Base-by-base conservation (phyloP, 768 basidiomycete genomes). In the Rhizopogon sp. region DNA sequence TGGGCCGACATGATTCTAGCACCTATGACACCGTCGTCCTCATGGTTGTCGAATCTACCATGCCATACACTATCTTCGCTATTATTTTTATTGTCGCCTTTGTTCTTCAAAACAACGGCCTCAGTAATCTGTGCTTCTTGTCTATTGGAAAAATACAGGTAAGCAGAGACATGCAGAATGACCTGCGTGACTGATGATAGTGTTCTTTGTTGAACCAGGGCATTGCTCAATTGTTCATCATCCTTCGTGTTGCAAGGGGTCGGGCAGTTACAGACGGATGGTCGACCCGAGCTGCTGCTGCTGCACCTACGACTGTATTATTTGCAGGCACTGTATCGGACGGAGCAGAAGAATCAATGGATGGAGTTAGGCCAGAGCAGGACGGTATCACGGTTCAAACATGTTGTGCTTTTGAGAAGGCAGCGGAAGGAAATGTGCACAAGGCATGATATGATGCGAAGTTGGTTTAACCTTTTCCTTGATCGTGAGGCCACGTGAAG, bases 41-140 rank as follows among this genome's bases (percentile, higher is more conserved):
- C 17, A 73, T 76, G 65, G 52, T 74, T 17, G 55, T 76, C 54
- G 74, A 76, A 50, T 71, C 68, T 10, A 71, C 74, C 2, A 58
- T 65, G 1, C 42, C 67, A 13, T 73, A 72, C 47, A 46, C 67
- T 1, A 41, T 56, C 1, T 55, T 66, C 17, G 62, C 59, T 10
- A 33, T 74, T 8, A 42, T 72, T 16, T 75, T 72, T 56, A 57
- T 76, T 28, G 25, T 73, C 11, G 53, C 66, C 1, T 76, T 65
- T 46, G 66, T 63, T 1, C 10, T 64, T 1, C 54, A 64, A 39
- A 62, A 57, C 5, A 50, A 64, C 3, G 43, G 43, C 20, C n/a
- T 71, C 11, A 62, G 63, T n/a, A 72, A 72, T 51, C 57, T 72
- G 3, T 62, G 72, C 10, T 59, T 76, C n/a, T 43, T 66, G 20